Evolutionary conservation across 352 stramenopile genomes (phyloP).

Genomic region (Peronospora belbahrii): DNA sequence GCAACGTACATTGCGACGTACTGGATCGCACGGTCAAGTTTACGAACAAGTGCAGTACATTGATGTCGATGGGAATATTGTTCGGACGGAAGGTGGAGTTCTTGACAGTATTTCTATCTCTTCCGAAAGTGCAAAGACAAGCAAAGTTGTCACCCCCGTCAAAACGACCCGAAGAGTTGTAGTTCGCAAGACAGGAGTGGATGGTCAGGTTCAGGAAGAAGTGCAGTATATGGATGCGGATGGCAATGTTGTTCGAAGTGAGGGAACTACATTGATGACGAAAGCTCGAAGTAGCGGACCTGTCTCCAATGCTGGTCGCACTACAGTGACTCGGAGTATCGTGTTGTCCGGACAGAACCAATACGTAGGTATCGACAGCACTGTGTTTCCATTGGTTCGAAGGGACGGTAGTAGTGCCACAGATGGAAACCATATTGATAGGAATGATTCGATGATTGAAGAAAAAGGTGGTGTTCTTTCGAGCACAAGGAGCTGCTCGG

Average conservation of each 20-base stretch:
- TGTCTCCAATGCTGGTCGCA: conserved; percentile 1
- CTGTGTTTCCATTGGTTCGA: not conserved
- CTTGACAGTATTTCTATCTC: conserved; percentile 3
- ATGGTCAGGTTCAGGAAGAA: conserved; percentile 14
- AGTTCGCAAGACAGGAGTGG: conserved; percentile 7
- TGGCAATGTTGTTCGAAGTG: conserved; percentile 16
- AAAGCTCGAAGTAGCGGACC: not conserved
- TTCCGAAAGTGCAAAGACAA: conserved; percentile 2
- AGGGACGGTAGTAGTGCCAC: conserved; percentile 14
- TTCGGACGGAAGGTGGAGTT: conserved; percentile 13
- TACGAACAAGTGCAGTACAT: conserved; percentile 22
- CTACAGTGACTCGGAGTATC: conserved; percentile 10
- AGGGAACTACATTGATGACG: conserved; percentile 5
- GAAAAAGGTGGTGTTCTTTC: conserved; percentile 3
- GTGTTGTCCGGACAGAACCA: too few relatives aligned
- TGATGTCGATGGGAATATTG: conserved; percentile 16
- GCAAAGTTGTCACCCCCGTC: conserved; percentile 11
- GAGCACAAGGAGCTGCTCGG: conserved; percentile 12
- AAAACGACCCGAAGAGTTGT: conserved; percentile 16
- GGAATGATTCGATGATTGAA: conserved; percentile 6
- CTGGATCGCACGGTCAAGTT: conserved; percentile 11
- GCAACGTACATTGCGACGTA: conserved; percentile 15
- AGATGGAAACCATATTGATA: conserved; percentile 13
- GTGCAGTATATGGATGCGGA: conserved; percentile 13
- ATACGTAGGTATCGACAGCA: too few relatives aligned